Percentiles rank a stretch among this genome's conserved stretches.
These are phyloP conservation scores for Ganoderma sp. DNA, from an alignment of 1,284 basidiomycete genomes.

Conservation along the genomic window DNA sequence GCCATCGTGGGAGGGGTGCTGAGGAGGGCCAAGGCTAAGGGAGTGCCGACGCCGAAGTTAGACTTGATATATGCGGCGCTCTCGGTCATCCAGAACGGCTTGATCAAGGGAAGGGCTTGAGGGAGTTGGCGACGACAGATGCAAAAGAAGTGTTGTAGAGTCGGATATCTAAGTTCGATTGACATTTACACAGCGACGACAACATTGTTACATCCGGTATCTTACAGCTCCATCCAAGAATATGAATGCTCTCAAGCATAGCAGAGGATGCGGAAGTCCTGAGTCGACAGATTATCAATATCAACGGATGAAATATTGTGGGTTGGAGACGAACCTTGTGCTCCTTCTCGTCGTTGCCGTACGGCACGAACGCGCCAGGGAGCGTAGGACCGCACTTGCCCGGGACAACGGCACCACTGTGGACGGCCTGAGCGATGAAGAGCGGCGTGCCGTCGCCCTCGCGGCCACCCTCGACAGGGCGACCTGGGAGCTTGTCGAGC, in stretches of 20 bases:
- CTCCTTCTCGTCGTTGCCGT: constrained; percentile 54
- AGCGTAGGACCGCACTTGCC: constrained; percentile 67
- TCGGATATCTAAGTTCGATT: background rate
- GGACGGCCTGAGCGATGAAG: constrained; percentile 63
- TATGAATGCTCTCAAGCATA: constrained; percentile 36
- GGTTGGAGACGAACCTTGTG: constrained; percentile 45
- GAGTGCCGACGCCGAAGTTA: constrained; percentile 42
- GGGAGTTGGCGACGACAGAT: background rate
- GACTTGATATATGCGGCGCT: constrained; percentile 37
- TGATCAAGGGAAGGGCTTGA: constrained; percentile 24
- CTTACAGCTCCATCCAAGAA: constrained; percentile 1
- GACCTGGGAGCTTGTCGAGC: constrained; percentile 48
- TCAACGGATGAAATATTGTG: background rate
- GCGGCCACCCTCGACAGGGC: constrained; percentile 69
- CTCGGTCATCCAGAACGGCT: constrained; percentile 34
- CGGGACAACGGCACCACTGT: constrained; percentile 59
- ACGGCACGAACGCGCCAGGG: constrained; percentile 60
- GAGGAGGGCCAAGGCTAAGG: constrained; percentile 52
- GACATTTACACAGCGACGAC: constrained; percentile 1
- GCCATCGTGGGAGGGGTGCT: constrained; percentile 68
- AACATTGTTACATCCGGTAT: background rate
- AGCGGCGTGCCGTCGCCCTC: constrained; percentile 66
- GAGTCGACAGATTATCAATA: background rate
- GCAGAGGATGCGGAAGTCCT: constrained; percentile 54
- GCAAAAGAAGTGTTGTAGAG: background rate